phyloP scores from a whole-genome alignment of 805 yeast genomes.

The Hyphopichia homilentoma region DNA sequence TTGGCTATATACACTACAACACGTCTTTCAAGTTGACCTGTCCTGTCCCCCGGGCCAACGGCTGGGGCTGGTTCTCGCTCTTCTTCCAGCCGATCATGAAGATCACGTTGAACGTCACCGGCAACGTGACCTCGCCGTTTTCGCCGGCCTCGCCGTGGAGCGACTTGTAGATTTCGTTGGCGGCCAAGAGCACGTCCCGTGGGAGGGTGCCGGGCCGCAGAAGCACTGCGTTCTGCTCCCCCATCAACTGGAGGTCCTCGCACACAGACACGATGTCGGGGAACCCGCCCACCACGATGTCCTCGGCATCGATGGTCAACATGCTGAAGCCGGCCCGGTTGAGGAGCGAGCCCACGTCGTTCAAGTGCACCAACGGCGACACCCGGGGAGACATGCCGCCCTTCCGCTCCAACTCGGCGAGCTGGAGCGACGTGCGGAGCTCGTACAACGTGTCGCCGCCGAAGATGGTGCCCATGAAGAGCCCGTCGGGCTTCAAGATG shows the following conservation, averaged over 20 bases:
- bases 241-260: conserved; percentile 76
- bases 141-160: conserved; percentile 65
- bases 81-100: conserved; percentile 91
- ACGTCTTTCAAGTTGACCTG: conserved; percentile 66
- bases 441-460: conserved; percentile 88
- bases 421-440: conserved; percentile 70
- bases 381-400: conserved; percentile 82
- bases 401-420: conserved; percentile 75
- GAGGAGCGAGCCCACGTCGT: conserved; percentile 70
- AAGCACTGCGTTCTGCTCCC: conserved; percentile 73
- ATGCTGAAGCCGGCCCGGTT: conserved; percentile 75
- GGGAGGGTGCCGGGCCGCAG: conserved; percentile 38
- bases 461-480: conserved; percentile 75
- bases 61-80: conserved; percentile 64
- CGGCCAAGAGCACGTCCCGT: conserved; percentile 66
- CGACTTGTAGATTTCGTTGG: conserved; percentile 67
- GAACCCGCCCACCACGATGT: conserved; percentile 68
- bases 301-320: conserved; percentile 82
- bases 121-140: conserved; percentile 46
- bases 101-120: conserved; percentile 75
- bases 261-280: conserved; percentile 68
- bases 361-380: conserved; percentile 74
- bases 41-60: conserved; percentile 70
- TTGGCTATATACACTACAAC: conserved; percentile 17
- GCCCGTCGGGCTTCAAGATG: conserved; percentile 72